phyloP scores from a whole-genome alignment of 1,284 basidiomycete genomes.

The Sporisorium exsertum region DNA sequence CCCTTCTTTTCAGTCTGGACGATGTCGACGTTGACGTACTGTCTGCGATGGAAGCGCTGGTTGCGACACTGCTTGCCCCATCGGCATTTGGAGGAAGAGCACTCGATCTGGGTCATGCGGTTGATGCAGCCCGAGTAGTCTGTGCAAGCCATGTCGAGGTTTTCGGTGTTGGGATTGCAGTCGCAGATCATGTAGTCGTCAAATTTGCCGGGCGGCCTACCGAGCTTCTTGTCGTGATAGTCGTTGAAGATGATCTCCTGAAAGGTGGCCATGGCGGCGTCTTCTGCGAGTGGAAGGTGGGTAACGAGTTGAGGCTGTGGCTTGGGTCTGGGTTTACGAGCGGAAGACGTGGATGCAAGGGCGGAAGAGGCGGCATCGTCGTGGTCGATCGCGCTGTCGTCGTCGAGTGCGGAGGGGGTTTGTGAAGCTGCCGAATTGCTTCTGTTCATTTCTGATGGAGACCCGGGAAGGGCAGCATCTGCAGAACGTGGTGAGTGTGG shows the following conservation, averaged over 20 bases:
- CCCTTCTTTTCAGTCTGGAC: constrained; percentile 96
- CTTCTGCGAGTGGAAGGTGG: constrained; percentile 57
- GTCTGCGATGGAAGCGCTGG: constrained; percentile 83
- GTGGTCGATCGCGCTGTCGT: constrained; percentile 15
- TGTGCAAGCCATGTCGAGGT: constrained; percentile 78
- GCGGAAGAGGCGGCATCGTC: constrained; percentile 19
- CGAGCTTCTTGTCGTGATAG: constrained; percentile 89
- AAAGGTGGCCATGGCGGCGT: constrained; percentile 79
- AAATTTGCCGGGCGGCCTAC: constrained; percentile 84
- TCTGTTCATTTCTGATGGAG: constrained; percentile 12
- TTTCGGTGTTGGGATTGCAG: constrained; percentile 48
- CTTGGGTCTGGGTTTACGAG: constrained; percentile 27
- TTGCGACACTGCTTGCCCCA: constrained; percentile 87
- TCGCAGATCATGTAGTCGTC: constrained; percentile 72
- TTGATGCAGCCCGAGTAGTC: constrained; percentile 94
- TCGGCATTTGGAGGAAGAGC: constrained; percentile 85
- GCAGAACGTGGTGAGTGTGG: not conserved
- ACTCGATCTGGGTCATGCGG: constrained; percentile 95
- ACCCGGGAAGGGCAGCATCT: not conserved
- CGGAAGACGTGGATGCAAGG: constrained; percentile 18
- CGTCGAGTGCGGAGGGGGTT: constrained; percentile 20
- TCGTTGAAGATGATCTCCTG: constrained; percentile 80
- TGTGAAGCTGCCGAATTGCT: constrained; percentile 9
- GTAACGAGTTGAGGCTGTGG: constrained; percentile 52
- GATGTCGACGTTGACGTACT: constrained; percentile 89